These are phyloP conservation scores for Aspergillus sojae DNA, from an alignment of 2,329 filamentous ascomycete species.

Conservation along the genomic window DNA sequence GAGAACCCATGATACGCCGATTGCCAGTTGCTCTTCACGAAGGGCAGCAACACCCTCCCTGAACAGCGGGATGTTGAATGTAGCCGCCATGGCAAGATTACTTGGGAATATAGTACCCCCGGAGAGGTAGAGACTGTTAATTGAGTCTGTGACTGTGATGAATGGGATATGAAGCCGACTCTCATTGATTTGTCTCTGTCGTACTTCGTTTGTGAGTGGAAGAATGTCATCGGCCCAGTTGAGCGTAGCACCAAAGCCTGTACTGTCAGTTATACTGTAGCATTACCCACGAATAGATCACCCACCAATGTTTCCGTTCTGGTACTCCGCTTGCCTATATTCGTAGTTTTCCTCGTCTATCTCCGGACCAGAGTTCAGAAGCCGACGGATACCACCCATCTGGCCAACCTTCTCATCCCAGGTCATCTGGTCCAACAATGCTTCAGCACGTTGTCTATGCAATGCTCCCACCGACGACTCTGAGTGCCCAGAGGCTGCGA, in stretches of 20 bases:
- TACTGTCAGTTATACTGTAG: neutral
- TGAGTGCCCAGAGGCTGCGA: neutral
- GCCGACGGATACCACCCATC: neutral
- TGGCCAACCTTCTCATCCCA: neutral
- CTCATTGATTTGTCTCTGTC: neutral
- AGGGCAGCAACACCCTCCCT: neutral
- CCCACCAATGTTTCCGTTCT: neutral
- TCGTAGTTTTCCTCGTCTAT: neutral
- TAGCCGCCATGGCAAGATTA: neutral
- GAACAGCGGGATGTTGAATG: neutral
- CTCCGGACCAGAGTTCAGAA: neutral
- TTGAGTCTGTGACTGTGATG: neutral
- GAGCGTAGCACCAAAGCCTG: neutral
- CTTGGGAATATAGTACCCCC: neutral
- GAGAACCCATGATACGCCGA: neutral
- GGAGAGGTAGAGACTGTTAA: neutral
- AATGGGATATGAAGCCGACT: neutral
- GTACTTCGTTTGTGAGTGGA: neutral
- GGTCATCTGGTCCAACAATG: no score
- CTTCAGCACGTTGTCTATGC: neutral
- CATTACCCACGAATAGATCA: neutral
- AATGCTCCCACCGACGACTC: rapidly evolving
- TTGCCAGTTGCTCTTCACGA: neutral
- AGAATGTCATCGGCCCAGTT: neutral
- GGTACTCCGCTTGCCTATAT: neutral